Percentiles rank a stretch among this genome's conserved stretches.
Conservation (phyloP, 2,329 filamentous ascomycete genomes). For the Botrytis paeoniae region DNA sequence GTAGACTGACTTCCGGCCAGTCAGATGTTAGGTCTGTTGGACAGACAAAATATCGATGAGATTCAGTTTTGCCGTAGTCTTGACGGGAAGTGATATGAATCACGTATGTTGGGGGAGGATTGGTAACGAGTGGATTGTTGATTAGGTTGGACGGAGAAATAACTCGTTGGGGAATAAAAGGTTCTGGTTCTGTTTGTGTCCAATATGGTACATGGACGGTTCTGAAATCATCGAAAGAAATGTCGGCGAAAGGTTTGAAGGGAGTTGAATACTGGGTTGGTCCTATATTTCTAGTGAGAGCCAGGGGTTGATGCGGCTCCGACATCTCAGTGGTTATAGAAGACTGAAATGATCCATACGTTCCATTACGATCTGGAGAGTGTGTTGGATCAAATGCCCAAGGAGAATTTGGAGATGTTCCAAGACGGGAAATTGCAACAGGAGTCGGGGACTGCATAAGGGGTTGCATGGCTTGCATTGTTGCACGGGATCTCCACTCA, state of each 20-base stretch:
- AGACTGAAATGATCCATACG: neutral
- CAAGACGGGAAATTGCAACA: neutral
- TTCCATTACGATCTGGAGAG: neutral
- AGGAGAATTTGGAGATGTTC: neutral
- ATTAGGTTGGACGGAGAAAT: slow-evolving; percentile 27
- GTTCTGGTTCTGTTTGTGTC: slow-evolving; percentile 3
- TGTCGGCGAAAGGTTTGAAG: neutral
- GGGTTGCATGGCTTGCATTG: neutral
- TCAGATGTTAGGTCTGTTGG: slow-evolving; percentile 28
- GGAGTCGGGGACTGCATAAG: neutral
- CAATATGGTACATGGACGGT: neutral
- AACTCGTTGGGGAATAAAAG: slow-evolving; percentile 21
- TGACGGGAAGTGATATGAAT: slow-evolving; percentile 32
- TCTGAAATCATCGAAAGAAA: slow-evolving; percentile 12
- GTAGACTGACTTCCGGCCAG: slow-evolving; percentile 30
- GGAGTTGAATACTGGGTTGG: neutral
- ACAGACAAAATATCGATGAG: slow-evolving; percentile 34
- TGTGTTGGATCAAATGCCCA: neutral
- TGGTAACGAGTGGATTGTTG: slow-evolving; percentile 29
- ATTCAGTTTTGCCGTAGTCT: slow-evolving; percentile 32
- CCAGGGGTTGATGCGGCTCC: neutral
- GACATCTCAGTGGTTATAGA: neutral
- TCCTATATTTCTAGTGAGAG: neutral
- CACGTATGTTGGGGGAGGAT: slow-evolving; percentile 27
- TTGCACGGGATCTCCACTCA: slow-evolving; percentile 1